Percentiles rank a stretch among this genome's conserved stretches.
Conservation (phyloP, 2,329 filamentous ascomycete species). For the Knoxdaviesia proteae region DNA sequence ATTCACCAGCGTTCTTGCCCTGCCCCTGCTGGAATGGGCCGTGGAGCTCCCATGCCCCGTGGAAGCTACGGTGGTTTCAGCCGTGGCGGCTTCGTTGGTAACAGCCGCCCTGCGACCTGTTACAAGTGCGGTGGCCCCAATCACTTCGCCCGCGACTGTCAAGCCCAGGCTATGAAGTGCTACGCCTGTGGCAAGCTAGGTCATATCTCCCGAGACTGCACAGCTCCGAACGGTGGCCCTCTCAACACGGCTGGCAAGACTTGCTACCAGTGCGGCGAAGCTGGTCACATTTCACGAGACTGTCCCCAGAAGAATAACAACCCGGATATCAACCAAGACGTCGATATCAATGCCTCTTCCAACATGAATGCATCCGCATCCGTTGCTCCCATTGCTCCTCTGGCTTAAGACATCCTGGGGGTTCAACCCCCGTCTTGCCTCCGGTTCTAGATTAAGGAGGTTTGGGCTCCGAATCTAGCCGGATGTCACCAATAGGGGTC, state of each 20-base stretch:
- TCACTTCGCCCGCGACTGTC: slow-evolving; percentile 95
- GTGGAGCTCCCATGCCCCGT: slow-evolving; percentile 46
- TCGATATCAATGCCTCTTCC: slow-evolving; percentile 20
- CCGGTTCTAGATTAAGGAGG: too few species aligned
- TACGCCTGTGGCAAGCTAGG: slow-evolving; percentile 92
- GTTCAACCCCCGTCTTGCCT: too few species aligned
- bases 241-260: slow-evolving; percentile 94
- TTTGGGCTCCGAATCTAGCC: too few species aligned
- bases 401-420: too few species aligned
- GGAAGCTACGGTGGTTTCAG: slow-evolving; percentile 44
- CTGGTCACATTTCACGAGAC: slow-evolving; percentile 89
- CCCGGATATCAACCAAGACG: slow-evolving; percentile 25
- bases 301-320: slow-evolving; percentile 54
- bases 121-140: slow-evolving; percentile 74
- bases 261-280: slow-evolving; percentile 92
- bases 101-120: slow-evolving; percentile 47
- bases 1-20: slow-evolving; percentile 54
- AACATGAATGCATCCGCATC: slow-evolving; percentile 17
- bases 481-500: too few species aligned
- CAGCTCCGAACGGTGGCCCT: slow-evolving; percentile 84
- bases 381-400: slow-evolving; percentile 18
- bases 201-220: slow-evolving; percentile 87
- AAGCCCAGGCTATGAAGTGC: slow-evolving; percentile 97
- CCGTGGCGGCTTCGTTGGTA: slow-evolving; percentile 56
- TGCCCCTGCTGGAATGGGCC: slow-evolving; percentile 47